A percentile compares a stretch with the other conserved stretches of the same genome.
Conservation (phyloP, 192 early-diverging fungal genomes). For the Coemansia nantahalensis region DNA sequence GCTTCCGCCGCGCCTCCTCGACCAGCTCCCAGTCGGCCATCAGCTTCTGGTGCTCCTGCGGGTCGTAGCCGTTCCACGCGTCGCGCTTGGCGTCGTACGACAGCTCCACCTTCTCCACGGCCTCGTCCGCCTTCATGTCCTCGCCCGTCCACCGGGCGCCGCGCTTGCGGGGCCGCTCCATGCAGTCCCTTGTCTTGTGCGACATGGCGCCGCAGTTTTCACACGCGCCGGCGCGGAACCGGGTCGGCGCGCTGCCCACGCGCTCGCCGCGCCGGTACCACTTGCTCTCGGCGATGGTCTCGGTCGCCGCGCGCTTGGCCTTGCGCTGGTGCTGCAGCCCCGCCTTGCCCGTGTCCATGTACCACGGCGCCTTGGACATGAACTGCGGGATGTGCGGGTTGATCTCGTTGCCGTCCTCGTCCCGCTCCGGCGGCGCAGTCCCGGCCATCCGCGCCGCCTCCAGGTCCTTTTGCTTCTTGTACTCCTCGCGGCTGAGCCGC, state of each 20-base stretch:
- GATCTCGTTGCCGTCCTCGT: conserved; percentile 89
- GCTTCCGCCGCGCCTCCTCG: conserved; percentile 80
- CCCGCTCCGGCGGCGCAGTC: conserved; percentile 79
- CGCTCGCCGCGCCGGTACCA: conserved; percentile 37
- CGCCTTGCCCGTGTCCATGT: conserved; percentile 73
- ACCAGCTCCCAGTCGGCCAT: conserved; percentile 79
- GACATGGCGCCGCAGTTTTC: conserved; percentile 97
- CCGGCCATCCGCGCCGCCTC: conserved; percentile 96
- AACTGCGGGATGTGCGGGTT: conserved; percentile 99
- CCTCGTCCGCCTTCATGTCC: conserved; percentile 83
- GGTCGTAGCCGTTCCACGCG: conserved; percentile 98
- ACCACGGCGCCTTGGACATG: conserved; percentile 96
- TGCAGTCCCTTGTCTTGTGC: conserved; percentile 91
- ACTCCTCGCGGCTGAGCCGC: conserved; percentile 93
- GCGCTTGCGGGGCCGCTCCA: conserved; percentile 85
- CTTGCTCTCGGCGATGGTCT: conserved; percentile 6
- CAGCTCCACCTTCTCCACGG: conserved; percentile 68
- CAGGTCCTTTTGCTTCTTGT: conserved; percentile 89
- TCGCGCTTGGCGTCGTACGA: conserved; percentile 96
- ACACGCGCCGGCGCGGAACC: conserved; percentile 93
- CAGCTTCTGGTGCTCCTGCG: conserved; percentile 70
- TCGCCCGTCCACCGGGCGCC: conserved; percentile 88
- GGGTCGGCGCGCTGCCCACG: conserved; percentile 77
- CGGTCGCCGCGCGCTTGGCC: background rate
- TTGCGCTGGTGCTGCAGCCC: conserved; percentile 87